phyloP scores from a whole-genome alignment of 306 rosid species.

The Urtica urens region DNA sequence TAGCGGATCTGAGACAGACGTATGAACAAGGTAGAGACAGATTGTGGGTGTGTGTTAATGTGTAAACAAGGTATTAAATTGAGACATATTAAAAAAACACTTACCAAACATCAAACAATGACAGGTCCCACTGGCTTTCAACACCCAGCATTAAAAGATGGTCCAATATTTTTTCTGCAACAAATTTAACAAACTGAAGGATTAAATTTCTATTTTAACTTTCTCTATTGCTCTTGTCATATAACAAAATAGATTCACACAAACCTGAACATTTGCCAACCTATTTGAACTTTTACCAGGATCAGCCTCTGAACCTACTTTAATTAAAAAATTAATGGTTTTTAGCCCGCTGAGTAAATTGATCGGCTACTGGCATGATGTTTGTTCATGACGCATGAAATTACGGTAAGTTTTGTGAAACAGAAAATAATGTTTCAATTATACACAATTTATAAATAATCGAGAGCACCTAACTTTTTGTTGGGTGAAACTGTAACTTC shows the following conservation, averaged over 20 bases:
- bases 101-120: slow-evolving; percentile 65
- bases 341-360: slow-evolving; percentile 77
- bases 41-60: too few relatives aligned
- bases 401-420: slow-evolving; percentile 32
- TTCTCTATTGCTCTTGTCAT: slow-evolving; percentile 13
- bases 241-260: slow-evolving; percentile 5
- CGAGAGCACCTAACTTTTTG: slow-evolving; percentile 75
- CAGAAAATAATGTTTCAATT: neutral
- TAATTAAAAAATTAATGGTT: slow-evolving; percentile 58
- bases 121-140: slow-evolving; percentile 96
- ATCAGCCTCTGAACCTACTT: slow-evolving; percentile 64
- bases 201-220: slow-evolving; percentile 18
- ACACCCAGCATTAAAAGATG: slow-evolving; percentile 70
- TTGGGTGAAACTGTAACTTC: slow-evolving; percentile 67
- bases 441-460: slow-evolving; percentile 20
- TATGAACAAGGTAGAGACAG: too few relatives aligned
- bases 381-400: slow-evolving; percentile 38
- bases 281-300: slow-evolving; percentile 65
- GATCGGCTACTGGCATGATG: slow-evolving; percentile 86
- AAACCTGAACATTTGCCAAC: slow-evolving; percentile 83
- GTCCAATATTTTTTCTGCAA: slow-evolving; percentile 75
- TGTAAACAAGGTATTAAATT: too few relatives aligned
- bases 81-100: slow-evolving; percentile 3
- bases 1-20: too few relatives aligned
- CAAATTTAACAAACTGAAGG: slow-evolving; percentile 19